A percentile compares a stretch with the other conserved stretches of the same genome.
Evolutionary conservation across 2,329 filamentous ascomycete genomes (phyloP).

Genomic region (Teratosphaeriaceae sp.): DNA sequence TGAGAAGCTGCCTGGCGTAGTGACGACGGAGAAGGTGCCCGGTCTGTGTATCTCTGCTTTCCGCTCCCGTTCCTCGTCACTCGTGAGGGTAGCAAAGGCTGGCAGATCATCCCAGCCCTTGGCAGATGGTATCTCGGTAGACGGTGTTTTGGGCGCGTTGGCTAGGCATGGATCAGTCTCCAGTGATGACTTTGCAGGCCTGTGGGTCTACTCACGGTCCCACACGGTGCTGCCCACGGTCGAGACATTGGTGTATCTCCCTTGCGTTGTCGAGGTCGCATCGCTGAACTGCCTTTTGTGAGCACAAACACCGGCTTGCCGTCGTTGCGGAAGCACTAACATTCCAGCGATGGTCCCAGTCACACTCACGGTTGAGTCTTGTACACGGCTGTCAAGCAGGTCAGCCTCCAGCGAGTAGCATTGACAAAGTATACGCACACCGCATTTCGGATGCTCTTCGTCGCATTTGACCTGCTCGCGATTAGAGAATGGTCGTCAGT

Average conservation of each 20-base stretch:
- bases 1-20: slow-evolving; percentile 49
- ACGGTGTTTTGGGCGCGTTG: not conserved
- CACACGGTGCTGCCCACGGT: slow-evolving; percentile 48
- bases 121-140: slow-evolving; percentile 7
- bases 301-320: not conserved
- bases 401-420: too few species aligned
- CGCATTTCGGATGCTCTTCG: slow-evolving; percentile 48
- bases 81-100: slow-evolving; percentile 47
- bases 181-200: too few species aligned
- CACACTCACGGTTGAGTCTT: slow-evolving; percentile 50
- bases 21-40: slow-evolving; percentile 51
- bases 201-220: slow-evolving; percentile 53
- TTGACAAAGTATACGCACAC: too few species aligned
- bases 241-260: slow-evolving; percentile 37
- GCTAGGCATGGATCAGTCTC: too few species aligned
- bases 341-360: slow-evolving; percentile 48
- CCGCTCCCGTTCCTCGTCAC: slow-evolving; percentile 51
- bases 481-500: not conserved
- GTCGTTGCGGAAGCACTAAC: slow-evolving; percentile 28
- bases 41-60: slow-evolving; percentile 47
- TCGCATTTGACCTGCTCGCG: slow-evolving; percentile 48
- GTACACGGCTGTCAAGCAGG: slow-evolving; percentile 40
- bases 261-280: slow-evolving; percentile 26
- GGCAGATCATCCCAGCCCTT: slow-evolving; percentile 43
- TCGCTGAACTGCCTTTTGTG: slow-evolving; percentile 31